These are phyloP conservation scores for Purpureocillium takamizusanense DNA, from an alignment of 2,329 filamentous ascomycete species.

Conservation along the genomic window DNA sequence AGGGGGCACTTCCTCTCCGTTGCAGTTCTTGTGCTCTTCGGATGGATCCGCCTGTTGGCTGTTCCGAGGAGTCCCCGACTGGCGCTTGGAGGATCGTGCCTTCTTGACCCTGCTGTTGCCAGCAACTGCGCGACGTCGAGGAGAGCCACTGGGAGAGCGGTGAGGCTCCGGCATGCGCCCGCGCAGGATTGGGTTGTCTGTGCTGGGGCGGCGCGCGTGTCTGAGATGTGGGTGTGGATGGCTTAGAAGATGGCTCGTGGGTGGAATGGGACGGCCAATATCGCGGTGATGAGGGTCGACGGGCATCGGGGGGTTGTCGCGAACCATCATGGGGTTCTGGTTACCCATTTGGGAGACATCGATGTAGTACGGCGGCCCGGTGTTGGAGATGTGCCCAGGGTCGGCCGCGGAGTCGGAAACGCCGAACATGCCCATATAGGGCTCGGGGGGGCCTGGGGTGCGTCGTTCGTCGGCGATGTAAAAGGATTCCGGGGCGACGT, in stretches of 20 bases:
- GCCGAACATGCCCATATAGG: conserved; percentile 25
- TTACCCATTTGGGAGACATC: conserved; percentile 15
- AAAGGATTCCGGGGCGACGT: conserved; percentile 21
- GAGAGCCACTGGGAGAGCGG: conserved; percentile 16
- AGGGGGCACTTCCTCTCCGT: conserved; percentile 23
- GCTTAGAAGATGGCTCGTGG: conserved; percentile 11
- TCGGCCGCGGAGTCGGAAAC: conserved; percentile 22
- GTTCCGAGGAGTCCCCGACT: conserved; percentile 4
- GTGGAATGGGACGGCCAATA: conserved; percentile 8
- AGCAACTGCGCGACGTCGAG: conserved; percentile 15
- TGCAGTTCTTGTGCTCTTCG: conserved; percentile 25
- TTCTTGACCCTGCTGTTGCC: conserved; percentile 18
- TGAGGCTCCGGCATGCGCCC: conserved; percentile 4
- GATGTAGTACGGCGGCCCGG: conserved; percentile 17
- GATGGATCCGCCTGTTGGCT: conserved; percentile 11
- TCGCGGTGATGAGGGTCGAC: conserved; percentile 16
- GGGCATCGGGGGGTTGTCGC: conserved; percentile 11
- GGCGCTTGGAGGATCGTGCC: conserved; percentile 6
- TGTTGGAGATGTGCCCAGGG: conserved; percentile 12
- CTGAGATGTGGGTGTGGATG: conserved; percentile 14
- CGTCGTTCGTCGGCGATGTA: conserved; percentile 29
- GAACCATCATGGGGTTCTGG: conserved; percentile 16
- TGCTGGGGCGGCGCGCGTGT: conserved; percentile 14
- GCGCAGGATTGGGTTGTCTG: conserved; percentile 9
- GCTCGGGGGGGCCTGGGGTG: conserved; percentile 25